Percentiles rank a stretch among this genome's conserved stretches.
Conservation (phyloP, 1,284 basidiomycete species). For the Tranzscheliella williamsii region DNA sequence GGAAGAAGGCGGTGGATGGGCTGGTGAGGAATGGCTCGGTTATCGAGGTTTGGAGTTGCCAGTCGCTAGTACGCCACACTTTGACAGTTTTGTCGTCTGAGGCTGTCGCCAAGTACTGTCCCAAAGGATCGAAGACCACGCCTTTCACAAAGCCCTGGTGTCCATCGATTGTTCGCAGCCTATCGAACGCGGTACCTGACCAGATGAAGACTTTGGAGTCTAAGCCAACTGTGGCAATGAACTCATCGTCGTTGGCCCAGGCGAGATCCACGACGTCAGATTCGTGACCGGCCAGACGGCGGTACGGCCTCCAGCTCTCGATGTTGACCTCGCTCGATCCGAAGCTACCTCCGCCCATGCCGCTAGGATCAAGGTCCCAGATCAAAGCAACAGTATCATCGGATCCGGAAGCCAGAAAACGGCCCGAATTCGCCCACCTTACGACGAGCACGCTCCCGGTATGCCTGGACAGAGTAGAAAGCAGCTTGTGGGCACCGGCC, state of each 20-base stretch:
- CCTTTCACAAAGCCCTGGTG: constrained; percentile 98
- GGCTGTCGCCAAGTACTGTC: constrained; percentile 77
- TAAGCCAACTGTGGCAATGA: constrained; percentile 89
- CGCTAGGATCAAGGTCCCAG: constrained; percentile 79
- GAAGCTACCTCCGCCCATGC: constrained; percentile 44
- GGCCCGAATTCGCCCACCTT: constrained; percentile 92
- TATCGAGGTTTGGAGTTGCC: constrained; percentile 81
- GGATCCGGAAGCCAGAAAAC: constrained; percentile 92
- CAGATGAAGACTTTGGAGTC: constrained; percentile 90
- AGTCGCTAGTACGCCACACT: constrained; percentile 92
- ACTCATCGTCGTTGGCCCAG: constrained; percentile 80
- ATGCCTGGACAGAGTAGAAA: constrained; percentile 90
- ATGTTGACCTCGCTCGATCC: constrained; percentile 63
- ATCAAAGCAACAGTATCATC: constrained; percentile 95
- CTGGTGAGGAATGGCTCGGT: constrained; percentile 89
- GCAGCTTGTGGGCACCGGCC: constrained; percentile 77
- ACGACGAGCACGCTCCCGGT: constrained; percentile 90
- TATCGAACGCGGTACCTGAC: constrained; percentile 62
- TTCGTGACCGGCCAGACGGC: constrained; percentile 82
- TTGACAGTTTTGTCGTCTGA: constrained; percentile 95
- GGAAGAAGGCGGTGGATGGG: constrained; percentile 92
- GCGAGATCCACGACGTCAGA: constrained; percentile 89
- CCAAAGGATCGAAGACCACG: constrained; percentile 96
- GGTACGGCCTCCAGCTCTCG: constrained; percentile 95
- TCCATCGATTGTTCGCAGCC: constrained; percentile 75